A percentile compares a stretch with the other conserved stretches of the same genome.
phyloP scores from a whole-genome alignment of 345 rosid species.

The Syzygium aqueum region DNA sequence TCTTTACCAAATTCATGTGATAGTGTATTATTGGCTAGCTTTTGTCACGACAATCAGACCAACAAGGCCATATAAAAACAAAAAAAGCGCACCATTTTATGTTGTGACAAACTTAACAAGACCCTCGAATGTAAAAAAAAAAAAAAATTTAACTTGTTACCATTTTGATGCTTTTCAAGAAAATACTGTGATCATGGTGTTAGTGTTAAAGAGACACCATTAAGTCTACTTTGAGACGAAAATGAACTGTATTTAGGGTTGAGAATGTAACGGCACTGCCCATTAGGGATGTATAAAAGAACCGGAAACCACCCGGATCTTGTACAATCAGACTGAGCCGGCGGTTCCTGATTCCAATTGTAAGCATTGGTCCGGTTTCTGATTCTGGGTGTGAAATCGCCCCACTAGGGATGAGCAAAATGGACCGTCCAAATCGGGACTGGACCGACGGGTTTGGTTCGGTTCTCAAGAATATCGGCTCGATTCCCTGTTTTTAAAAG shows the following conservation, averaged over 20 bases:
- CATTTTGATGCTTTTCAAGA: neutral
- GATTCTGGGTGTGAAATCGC: too few relatives aligned
- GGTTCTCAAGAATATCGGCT: too few relatives aligned
- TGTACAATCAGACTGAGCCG: too few relatives aligned
- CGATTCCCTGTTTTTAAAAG: too few relatives aligned
- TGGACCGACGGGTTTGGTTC: too few relatives aligned
- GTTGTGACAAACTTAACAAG: neutral
- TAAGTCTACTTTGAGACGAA: neutral
- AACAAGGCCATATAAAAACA: neutral
- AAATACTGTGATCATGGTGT: neutral
- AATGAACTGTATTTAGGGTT: neutral
- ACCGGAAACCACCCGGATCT: too few relatives aligned
- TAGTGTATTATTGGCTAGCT: neutral
- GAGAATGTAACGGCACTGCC: neutral
- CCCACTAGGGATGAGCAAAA: too few relatives aligned
- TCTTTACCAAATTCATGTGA: neutral
- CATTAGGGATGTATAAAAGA: neutral
- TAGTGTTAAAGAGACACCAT: neutral
- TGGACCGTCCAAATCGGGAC: too few relatives aligned
- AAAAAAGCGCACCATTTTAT: rapidly evolving
- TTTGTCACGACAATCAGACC: neutral
- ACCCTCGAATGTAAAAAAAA: neutral
- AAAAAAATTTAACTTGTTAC: neutral
- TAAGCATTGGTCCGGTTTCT: too few relatives aligned
- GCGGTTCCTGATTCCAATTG: too few relatives aligned